Base-by-base conservation (phyloP, 345 rosid genomes). In the Gossypium rotundifolium region DNA sequence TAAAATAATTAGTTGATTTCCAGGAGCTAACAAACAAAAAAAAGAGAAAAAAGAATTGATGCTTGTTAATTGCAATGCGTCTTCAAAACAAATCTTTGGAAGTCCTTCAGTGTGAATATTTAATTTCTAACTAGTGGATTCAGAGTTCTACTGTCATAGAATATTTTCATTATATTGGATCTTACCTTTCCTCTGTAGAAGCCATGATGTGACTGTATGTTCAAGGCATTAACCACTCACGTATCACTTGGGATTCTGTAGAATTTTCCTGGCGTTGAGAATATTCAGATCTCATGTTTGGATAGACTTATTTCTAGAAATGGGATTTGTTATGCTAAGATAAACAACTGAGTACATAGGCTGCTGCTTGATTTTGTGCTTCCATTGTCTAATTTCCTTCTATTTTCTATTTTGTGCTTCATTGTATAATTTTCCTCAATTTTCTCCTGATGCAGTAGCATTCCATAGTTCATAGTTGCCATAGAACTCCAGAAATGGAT, bases 241-340 rank as follows among this genome's bases (percentile, higher is more conserved):
- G 11, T 25, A 25, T 27, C 2, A 3, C n/a, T 13, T 49, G 22
- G 9, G 42, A 48, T 14, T 23, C 33, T 6, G 20, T 46, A 46
- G 55, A 18, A 65, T 65, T 65, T 65, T 67, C 71, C 55, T 46
- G 71, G 71, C 14, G 13, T 67, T 46, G 49, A 48, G 58, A 38
- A 42, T 65, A 65, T 42, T 65, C 27, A 3, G 44, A 7, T 20
- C 17, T 18, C 4, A 3, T 69, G 20, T 29, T 7, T 52, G 10
- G n/a, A 11, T 70, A 17, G n/a, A 55, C 29, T 9, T 70, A 44
- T 29, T 70, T 70, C 49, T 53, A 70, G 23, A 38, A 22, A 29
- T 54, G 49, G 2, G 29, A 12, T n/a, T 40, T 55, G 40, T 71
- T 7, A 38, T 55, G 11, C 65, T 18, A 18, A 54, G 62, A 40